These are phyloP conservation scores for Cercospora janseana DNA, from an alignment of 2,329 filamentous ascomycete genomes.

Conservation along the genomic window DNA sequence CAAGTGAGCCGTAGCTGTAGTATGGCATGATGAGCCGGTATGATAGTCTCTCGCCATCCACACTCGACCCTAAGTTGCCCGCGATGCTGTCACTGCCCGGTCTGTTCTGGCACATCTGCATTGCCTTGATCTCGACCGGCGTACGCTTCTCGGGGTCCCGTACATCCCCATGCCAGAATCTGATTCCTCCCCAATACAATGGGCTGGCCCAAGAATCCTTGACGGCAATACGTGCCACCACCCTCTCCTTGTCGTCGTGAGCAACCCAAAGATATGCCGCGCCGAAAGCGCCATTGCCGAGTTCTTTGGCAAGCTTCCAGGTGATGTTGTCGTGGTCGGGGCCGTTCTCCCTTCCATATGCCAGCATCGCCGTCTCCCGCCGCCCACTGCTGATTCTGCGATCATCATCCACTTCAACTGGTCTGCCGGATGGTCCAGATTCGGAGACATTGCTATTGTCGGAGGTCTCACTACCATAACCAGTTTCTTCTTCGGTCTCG, in stretches of 20 bases:
- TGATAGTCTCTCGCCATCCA: conserved; percentile 5
- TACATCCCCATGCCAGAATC: conserved; percentile 8
- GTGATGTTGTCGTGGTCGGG: neutral
- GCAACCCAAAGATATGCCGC: neutral
- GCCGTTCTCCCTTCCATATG: neutral
- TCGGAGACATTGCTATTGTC: too few species aligned
- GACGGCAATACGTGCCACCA: conserved; percentile 5
- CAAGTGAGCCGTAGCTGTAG: neutral
- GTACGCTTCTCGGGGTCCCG: neutral
- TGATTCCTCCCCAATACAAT: neutral
- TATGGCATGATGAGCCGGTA: conserved; percentile 11
- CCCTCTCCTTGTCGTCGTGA: neutral
- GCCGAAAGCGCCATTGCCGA: neutral
- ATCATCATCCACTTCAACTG: too few species aligned
- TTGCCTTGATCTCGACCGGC: conserved; percentile 2
- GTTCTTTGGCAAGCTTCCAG: neutral
- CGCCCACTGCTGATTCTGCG: neutral
- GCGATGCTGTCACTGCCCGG: conserved; percentile 1
- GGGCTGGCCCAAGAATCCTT: conserved; percentile 6
- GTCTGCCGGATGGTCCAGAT: too few species aligned
- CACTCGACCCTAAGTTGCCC: neutral
- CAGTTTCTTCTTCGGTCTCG: too few species aligned
- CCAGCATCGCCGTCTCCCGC: neutral
- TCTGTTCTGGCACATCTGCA: neutral
- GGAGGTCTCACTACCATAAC: too few species aligned